These are phyloP conservation scores for Gilbertella persicaria DNA, from an alignment of 371 early-diverging fungal genomes.

Conservation along the genomic window DNA sequence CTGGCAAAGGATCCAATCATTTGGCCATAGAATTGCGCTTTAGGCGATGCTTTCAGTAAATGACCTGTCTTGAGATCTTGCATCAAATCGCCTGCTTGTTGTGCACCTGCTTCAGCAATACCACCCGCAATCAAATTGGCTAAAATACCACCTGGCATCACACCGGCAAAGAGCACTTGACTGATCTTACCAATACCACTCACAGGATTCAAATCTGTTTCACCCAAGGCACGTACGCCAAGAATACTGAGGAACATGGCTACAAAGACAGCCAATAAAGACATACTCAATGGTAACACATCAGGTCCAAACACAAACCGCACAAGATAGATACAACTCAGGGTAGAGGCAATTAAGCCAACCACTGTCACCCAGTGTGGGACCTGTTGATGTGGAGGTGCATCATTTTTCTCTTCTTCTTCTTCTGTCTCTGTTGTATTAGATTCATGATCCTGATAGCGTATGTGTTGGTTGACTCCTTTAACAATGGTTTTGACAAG, in stretches of 20 bases:
- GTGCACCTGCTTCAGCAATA: slow-evolving; percentile 46
- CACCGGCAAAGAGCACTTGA: slow-evolving; percentile 47
- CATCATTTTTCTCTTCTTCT: slow-evolving; percentile 17
- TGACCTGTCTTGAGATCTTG: slow-evolving; percentile 56
- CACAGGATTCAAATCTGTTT: slow-evolving; percentile 58
- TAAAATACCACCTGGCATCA: slow-evolving; percentile 63
- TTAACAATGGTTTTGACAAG: slow-evolving; percentile 13
- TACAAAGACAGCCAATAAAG: slow-evolving; percentile 54
- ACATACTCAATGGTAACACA: slow-evolving; percentile 49
- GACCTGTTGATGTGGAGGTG: slow-evolving; percentile 48
- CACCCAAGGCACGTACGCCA: slow-evolving; percentile 57
- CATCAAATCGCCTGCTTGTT: slow-evolving; percentile 60
- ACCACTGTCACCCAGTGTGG: slow-evolving; percentile 58
- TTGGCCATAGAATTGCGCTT: slow-evolving; percentile 55
- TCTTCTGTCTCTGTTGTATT: not conserved
- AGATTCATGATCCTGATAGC: not conserved
- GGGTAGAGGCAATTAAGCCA: slow-evolving; percentile 59
- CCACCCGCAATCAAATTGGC: slow-evolving; percentile 51
- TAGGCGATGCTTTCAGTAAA: slow-evolving; percentile 48
- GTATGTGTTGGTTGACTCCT: not conserved
- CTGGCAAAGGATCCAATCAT: slow-evolving; percentile 54
- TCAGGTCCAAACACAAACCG: slow-evolving; percentile 53
- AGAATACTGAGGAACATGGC: slow-evolving; percentile 63
- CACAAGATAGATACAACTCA: slow-evolving; percentile 59
- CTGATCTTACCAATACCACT: slow-evolving; percentile 52